Evolutionary conservation across 2,329 filamentous ascomycete genomes (phyloP).

Genomic region (Juglanconis sp.): DNA sequence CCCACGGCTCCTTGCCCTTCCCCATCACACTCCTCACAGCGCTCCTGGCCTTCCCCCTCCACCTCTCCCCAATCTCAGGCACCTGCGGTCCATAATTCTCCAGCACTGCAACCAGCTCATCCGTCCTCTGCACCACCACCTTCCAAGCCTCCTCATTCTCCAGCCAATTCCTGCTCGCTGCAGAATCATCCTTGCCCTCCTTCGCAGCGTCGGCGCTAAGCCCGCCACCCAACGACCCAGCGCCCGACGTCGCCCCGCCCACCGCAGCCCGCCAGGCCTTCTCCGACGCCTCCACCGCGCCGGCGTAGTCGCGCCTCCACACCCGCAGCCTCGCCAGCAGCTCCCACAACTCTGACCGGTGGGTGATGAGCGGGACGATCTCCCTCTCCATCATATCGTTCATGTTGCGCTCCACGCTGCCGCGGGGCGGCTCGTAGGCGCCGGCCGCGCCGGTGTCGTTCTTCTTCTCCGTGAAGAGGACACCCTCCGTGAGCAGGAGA

Average conservation of each 20-base stretch:
- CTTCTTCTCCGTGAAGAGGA: constrained; percentile 42
- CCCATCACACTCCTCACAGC: constrained; percentile 81
- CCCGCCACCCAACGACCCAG: constrained; percentile 41
- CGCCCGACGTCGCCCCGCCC: constrained; percentile 44
- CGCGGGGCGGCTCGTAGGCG: constrained; percentile 46
- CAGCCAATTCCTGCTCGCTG: constrained; percentile 48
- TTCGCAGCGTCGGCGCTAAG: constrained; percentile 22
- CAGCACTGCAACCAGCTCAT: constrained; percentile 77
- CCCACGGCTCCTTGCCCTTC: constrained; percentile 78
- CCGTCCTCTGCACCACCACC: constrained; percentile 71
- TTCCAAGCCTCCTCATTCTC: constrained; percentile 65
- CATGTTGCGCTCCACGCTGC: constrained; percentile 60
- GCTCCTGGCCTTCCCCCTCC: constrained; percentile 85
- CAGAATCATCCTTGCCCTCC: constrained; percentile 1
- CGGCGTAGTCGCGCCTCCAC: constrained; percentile 68
- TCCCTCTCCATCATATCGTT: constrained; percentile 70
- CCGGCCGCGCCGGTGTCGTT: constrained; percentile 27
- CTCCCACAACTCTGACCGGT: constrained; percentile 72
- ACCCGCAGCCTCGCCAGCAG: constrained; percentile 68
- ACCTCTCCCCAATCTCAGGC: constrained; percentile 70
- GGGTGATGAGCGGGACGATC: constrained; percentile 80
- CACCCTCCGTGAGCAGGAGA: constrained; percentile 68
- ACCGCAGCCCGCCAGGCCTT: constrained; percentile 80
- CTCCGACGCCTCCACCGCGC: constrained; percentile 79
- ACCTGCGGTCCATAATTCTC: constrained; percentile 70